Evolutionary conservation across 345 rosid genomes (phyloP), one percentile per base, ranked within the genome.

Genomic region (Rhizophora apiculata): DNA sequence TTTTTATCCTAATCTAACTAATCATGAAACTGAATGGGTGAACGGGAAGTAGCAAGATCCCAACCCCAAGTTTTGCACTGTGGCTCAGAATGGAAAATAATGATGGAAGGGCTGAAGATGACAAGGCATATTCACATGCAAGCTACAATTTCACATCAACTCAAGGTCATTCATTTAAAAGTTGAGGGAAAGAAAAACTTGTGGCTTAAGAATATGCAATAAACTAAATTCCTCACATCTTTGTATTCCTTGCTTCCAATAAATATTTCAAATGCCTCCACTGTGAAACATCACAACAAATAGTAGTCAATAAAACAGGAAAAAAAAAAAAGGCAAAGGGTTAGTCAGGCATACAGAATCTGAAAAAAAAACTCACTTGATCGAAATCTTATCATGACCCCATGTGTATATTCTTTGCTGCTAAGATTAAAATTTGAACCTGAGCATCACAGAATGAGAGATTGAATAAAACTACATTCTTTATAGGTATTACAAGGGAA

Each of bases 211-310:
- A 39, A 64, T 4, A 53, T 43, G 64, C 29, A 43, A 63, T 51
- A 15, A 63, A 65, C 52, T 26, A 48, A 59, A 49, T 27, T 72
- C 63, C 92, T 86, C 80, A 94, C 97, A 49, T 86, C 81, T 78
- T 79, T 86, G 83, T 87, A 89, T 66, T 82, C 89, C 74, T 85
- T 68, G 72, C 92, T 81, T 60, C 80, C 74, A 15, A 85, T 6
- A 70, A 94, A 94, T 69, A 85, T 83, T 82, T 87, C 82, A 74
- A 86, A 83, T 62, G 96, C 95, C 62, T 88, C 96, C 68, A 76
- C 98, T 94, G 90, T 82, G 80, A 24, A 56, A 69, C 19, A 70
- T 67, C 59, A 67, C 46, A 59, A 20, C 49, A 72, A 68, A 61
- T 43, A 82, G 64, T 66, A 69, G 68, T 77, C 76, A 72, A 72